Base-by-base conservation (phyloP, 805 yeast species). In the Candida railenensis region DNA sequence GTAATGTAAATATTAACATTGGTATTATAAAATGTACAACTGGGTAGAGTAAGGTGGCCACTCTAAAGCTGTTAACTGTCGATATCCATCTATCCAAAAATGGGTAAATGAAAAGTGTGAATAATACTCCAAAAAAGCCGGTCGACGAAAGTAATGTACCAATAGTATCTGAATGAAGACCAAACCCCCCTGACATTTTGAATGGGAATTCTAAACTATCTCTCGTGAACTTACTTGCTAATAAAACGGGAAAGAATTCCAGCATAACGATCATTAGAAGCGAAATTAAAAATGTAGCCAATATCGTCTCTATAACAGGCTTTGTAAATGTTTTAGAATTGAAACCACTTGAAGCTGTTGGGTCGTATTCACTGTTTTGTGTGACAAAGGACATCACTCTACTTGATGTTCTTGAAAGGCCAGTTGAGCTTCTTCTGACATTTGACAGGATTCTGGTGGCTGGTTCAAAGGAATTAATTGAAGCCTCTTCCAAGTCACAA, bases 241-340 rank as follows among this genome's bases (percentile, higher is more conserved):
- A 63, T 45, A 75, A 74, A 2, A 82, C 74, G 0, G 87, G 86
- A 37, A 81, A 55, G 45, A 82, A 77, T 57, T 81, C 85, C 30
- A 74, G 72, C 55, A 65, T 78, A 3, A 78, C 80, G 14, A 76
- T 63, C 11, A 65, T 56, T 55, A 77, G 82, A 42, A 78, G 67
- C n/a, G 80, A 65, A 52, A 74, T 57, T 20, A 71, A 55, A 43
- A 77, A 72, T 54, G 73, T 58, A 59, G 73, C 47, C 59, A 58
- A 20, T 44, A 69, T 63, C 7, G 67, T 55, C 40, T 58, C 59
- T 3, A 65, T 43, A 15, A 68, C 71, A 11, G 61, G 58, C n/a
- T 52, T 53, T 20, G 69, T 59, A 49, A 69, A 62, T 12, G 59
- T 56, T 8, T 55, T 58, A 16, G 56, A 41, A 39, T 59, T 49